phyloP scores from a whole-genome alignment of 345 rosid genomes.

The Eucalyptus dawsonii region DNA sequence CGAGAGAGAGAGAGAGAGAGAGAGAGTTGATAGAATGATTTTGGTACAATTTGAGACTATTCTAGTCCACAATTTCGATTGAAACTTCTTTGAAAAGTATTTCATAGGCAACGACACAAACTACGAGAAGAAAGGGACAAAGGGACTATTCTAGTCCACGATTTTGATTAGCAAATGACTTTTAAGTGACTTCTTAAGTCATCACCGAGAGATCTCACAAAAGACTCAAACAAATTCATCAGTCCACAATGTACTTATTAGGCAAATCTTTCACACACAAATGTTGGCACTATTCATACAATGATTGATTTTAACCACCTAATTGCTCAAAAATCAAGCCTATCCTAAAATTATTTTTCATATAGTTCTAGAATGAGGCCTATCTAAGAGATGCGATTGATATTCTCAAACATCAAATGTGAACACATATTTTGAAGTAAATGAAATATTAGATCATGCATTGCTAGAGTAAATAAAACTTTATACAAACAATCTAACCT shows the following conservation, averaged over 20 bases:
- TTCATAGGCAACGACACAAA: no score
- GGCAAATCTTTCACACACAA: neutral
- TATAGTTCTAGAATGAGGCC: neutral
- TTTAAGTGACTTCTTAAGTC: neutral
- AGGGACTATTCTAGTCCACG: neutral
- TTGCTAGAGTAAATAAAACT: neutral
- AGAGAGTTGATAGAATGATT: no score
- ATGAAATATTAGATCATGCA: neutral
- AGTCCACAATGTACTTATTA: neutral
- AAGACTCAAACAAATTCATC: neutral
- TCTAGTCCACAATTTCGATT: no score
- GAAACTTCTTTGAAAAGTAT: no score
- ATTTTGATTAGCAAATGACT: neutral
- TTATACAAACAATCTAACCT: neutral
- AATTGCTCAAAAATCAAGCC: neutral
- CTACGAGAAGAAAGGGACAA: no score
- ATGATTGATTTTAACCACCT: neutral
- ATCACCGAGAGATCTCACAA: neutral
- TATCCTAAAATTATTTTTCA: neutral
- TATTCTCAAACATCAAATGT: neutral
- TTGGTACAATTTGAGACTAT: no score
- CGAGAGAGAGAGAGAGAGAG: no score
- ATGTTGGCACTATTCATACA: no score
- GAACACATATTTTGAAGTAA: neutral
- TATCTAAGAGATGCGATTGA: neutral